Evolutionary conservation across 1,284 basidiomycete species (phyloP), one percentile per base, ranked within the genome.

Genomic region (Termitomyces sp.): DNA sequence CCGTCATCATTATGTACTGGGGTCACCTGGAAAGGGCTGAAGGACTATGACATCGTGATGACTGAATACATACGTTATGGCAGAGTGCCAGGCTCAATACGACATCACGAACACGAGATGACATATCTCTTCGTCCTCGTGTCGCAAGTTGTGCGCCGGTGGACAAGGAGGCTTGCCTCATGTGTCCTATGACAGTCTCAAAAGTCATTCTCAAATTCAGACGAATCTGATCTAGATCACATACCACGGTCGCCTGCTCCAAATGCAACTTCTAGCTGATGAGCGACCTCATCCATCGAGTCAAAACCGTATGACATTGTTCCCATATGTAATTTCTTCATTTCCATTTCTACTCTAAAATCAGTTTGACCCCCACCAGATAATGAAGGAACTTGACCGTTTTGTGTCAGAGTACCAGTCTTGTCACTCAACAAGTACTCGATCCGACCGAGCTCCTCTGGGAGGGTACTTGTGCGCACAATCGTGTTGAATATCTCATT

Each of bases 251-350:
- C 81, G 7, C 72, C 68, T n/a, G 75, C 77, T 5, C 88, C 91
- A 62, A 96, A 91, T 0, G 92, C 88, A 41, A 86, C 77, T 5
- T 86, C 82, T 12, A 99, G 76, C 62, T 98, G 92, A 71, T 91
- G 90, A 0, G 88, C 82, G 2, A 99, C 92, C 68, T 99, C 97
- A 66, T 99, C 97, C 95, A 99, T 98, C 8, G 94, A 90, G 65
- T 99, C 97, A 65, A 80, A 88, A 0, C 93, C 94, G 68, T 96
- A 99, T 2, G 93, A 95, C 80, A 99, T 93, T 0, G 97, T 99
- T 2, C 97, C 97, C 89, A 99, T 92, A 67, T 99, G 96, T 36
- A 99, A 75, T 69, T 97, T 98, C 74, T 90, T 95, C 82, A 99
- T 88, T 70, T 99, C 96, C 97, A 99, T 50, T 31, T 50, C 49